Conservation (phyloP, 495 filamentous ascomycete species). For the Annulohypoxylon moriforme region DNA sequence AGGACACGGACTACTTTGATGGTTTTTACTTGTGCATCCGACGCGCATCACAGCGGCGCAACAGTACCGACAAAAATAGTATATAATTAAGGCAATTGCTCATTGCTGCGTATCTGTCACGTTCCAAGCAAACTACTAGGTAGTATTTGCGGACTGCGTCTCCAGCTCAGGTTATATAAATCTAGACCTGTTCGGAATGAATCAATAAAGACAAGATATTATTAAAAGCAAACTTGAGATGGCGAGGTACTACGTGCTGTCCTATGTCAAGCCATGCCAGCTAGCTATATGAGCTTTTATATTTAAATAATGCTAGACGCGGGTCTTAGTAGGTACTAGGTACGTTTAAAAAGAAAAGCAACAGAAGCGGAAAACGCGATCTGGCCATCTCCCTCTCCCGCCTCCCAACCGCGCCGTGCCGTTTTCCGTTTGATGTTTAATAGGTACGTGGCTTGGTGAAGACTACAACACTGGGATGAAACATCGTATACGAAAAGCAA, state of each 20-base stretch:
- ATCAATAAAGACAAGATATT: neutral
- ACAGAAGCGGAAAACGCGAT: neutral
- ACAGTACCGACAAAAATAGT: constrained; percentile 20
- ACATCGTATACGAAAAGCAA: constrained; percentile 6
- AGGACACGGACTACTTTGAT: constrained; percentile 10
- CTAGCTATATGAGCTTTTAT: neutral
- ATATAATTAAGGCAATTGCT: constrained; percentile 30
- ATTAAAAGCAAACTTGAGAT: neutral
- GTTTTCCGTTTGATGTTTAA: neutral
- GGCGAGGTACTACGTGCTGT: neutral
- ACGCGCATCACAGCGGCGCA: constrained; percentile 8
- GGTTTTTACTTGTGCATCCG: constrained; percentile 18
- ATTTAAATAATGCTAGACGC: neutral
- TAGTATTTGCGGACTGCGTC: neutral
- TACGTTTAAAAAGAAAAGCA: neutral
- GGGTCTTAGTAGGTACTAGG: neutral
- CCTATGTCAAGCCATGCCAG: neutral
- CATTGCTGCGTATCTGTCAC: constrained; percentile 7
- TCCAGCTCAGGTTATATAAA: neutral
- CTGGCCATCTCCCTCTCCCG: neutral
- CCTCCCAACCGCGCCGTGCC: neutral
- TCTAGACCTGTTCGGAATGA: neutral
- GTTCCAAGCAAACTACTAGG: neutral
- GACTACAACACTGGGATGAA: neutral
- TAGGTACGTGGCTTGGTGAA: neutral